A percentile compares a stretch with the other conserved stretches of the same genome.
Evolutionary conservation across 495 filamentous ascomycete genomes (phyloP).

Genomic region (Lasiosphaeria miniovina): DNA sequence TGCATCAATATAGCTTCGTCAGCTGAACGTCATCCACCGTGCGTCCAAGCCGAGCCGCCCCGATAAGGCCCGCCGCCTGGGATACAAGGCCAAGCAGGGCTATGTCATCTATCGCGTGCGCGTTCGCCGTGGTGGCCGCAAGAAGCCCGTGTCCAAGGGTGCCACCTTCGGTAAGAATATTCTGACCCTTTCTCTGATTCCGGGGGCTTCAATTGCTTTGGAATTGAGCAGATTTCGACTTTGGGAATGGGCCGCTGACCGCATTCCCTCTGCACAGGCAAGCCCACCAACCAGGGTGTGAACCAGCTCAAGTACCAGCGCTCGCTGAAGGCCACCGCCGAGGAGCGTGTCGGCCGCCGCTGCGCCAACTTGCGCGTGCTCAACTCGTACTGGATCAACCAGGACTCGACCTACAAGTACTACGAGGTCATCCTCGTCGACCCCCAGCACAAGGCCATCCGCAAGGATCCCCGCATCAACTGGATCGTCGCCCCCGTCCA

Average conservation of each 20-base stretch:
- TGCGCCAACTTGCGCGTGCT: slow-evolving; percentile 98
- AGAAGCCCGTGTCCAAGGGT: slow-evolving; percentile 93
- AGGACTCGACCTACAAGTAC: slow-evolving; percentile 99
- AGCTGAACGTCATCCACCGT: slow-evolving; percentile 98
- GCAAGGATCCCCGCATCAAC: slow-evolving; percentile 98
- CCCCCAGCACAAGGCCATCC: slow-evolving; percentile 99
- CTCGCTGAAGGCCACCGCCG: slow-evolving; percentile 92
- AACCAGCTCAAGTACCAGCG: slow-evolving; percentile 99
- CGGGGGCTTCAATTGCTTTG: background rate
- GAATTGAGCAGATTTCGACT: background rate
- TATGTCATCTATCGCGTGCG: slow-evolving; percentile 99
- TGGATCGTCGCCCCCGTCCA: slow-evolving; percentile 99
- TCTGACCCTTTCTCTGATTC: background rate
- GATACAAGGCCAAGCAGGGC: slow-evolving; percentile 99
- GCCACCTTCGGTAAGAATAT: slow-evolving; percentile 84
- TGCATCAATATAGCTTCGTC: slow-evolving; percentile 98
- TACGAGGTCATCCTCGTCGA: slow-evolving; percentile 99
- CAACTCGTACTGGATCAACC: slow-evolving; percentile 99
- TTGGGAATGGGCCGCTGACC: slow-evolving; percentile 17
- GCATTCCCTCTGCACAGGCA: slow-evolving; percentile 56
- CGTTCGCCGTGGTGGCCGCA: slow-evolving; percentile 95
- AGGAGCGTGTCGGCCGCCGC: slow-evolving; percentile 98
- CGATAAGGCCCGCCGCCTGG: slow-evolving; percentile 98
- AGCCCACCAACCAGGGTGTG: slow-evolving; percentile 99
- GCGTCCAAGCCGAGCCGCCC: slow-evolving; percentile 96